Percentiles rank a stretch among this genome's conserved stretches.
Conservation (phyloP, 2,329 filamentous ascomycete species). For the Geoglossum cookeanum region DNA sequence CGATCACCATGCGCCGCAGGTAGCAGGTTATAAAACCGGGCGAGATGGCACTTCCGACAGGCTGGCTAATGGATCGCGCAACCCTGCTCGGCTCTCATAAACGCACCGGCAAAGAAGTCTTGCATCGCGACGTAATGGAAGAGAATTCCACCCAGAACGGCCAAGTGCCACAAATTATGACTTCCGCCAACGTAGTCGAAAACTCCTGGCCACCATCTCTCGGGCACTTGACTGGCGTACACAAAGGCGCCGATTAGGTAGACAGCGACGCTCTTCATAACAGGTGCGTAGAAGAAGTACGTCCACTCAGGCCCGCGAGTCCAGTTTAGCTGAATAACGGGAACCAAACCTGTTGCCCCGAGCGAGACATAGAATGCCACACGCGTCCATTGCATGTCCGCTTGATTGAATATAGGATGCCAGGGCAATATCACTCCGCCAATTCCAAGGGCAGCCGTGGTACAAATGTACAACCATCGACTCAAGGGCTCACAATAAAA, state of each 20-base stretch:
- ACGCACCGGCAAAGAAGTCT: slow-evolving; percentile 69
- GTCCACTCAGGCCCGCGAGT: slow-evolving; percentile 65
- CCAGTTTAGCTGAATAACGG: slow-evolving; percentile 63
- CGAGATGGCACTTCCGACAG: not conserved
- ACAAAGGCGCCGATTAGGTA: slow-evolving; percentile 72
- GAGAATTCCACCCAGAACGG: slow-evolving; percentile 85
- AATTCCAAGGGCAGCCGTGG: slow-evolving; percentile 64
- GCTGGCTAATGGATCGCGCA: not conserved
- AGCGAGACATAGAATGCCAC: slow-evolving; percentile 84
- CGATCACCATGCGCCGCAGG: not conserved
- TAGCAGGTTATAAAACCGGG: not conserved
- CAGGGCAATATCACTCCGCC: slow-evolving; percentile 84
- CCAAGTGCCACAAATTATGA: slow-evolving; percentile 95
- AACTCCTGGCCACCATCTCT: slow-evolving; percentile 77
- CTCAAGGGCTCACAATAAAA: slow-evolving; percentile 93
- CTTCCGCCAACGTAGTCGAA: slow-evolving; percentile 93
- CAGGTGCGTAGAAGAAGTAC: slow-evolving; percentile 73
- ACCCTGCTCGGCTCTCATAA: slow-evolving; percentile 39
- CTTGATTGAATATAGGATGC: slow-evolving; percentile 85
- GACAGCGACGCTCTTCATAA: slow-evolving; percentile 68
- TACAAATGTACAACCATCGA: slow-evolving; percentile 67
- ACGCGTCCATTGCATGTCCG: slow-evolving; percentile 81
- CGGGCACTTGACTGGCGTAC: slow-evolving; percentile 82
- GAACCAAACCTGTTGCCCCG: slow-evolving; percentile 72
- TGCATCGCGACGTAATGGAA: slow-evolving; percentile 97